Evolutionary conservation across 202 grass and related monocot species (phyloP).

Genomic region (Hordeum pubiflorum): DNA sequence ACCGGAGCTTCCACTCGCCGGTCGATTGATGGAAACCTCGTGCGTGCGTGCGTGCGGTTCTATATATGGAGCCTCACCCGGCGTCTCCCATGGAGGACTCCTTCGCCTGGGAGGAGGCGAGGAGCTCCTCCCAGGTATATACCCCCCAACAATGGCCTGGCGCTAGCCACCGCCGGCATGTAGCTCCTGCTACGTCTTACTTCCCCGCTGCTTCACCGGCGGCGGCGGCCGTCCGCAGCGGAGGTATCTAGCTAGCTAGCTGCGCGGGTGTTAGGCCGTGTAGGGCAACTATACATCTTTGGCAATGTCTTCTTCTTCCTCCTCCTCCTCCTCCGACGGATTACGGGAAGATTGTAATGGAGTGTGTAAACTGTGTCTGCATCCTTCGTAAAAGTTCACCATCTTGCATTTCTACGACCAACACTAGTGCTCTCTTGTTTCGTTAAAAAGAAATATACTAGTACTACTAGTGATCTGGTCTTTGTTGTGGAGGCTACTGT

Average conservation of each 20-base stretch:
- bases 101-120: neutral
- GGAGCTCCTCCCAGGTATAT: slow-evolving; percentile 2
- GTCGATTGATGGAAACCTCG: neutral
- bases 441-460: neutral
- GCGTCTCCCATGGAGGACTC: slow-evolving; percentile 29
- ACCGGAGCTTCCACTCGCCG: slow-evolving; percentile 39
- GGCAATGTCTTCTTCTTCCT: slow-evolving; percentile 27
- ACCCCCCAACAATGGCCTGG: slow-evolving; percentile 30
- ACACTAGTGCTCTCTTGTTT: neutral
- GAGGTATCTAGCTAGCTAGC: neutral
- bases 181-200: neutral
- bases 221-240: neutral
- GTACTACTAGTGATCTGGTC: no score
- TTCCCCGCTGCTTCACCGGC: neutral
- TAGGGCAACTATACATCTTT: slow-evolving; percentile 76
- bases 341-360: slow-evolving; percentile 11
- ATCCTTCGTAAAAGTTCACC: neutral
- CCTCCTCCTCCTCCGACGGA: neutral
- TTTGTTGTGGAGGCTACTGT: neutral
- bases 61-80: slow-evolving; percentile 37
- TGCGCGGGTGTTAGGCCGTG: slow-evolving; percentile 25
- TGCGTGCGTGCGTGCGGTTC: neutral
- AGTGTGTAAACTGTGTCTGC: neutral
- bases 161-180: neutral
- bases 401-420: slow-evolving; percentile 26